A percentile compares a stretch with the other conserved stretches of the same genome.
Conservation (phyloP, 2,329 filamentous ascomycete genomes). For the Tothia fuscella region DNA sequence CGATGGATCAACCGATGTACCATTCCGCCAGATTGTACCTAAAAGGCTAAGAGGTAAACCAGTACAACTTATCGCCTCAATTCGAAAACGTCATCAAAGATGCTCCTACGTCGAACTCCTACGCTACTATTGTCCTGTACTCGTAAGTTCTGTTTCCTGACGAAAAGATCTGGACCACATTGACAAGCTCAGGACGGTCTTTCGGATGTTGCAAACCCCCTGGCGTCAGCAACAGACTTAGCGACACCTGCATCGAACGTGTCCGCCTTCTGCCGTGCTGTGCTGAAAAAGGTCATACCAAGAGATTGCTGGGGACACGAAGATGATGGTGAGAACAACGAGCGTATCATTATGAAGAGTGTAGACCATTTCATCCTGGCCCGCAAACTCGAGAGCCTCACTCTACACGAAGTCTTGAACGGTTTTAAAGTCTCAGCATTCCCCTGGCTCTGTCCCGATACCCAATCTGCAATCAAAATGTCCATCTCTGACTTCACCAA, state of each 20-base stretch:
- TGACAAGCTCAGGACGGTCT: neutral
- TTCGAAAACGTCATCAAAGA: slow-evolving; percentile 58
- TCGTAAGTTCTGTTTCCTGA: neutral
- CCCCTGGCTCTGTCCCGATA: slow-evolving; percentile 3
- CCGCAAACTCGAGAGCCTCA: slow-evolving; percentile 69
- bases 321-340: slow-evolving; percentile 46
- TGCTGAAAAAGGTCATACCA: slow-evolving; percentile 61
- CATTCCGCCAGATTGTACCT: slow-evolving; percentile 35
- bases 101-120: slow-evolving; percentile 75
- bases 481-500: slow-evolving; percentile 35
- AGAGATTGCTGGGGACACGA: slow-evolving; percentile 59
- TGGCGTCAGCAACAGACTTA: slow-evolving; percentile 45
- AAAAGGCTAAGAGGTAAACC: slow-evolving; percentile 56
- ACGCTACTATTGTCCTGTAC: slow-evolving; percentile 55
- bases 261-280: slow-evolving; percentile 76
- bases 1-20: slow-evolving; percentile 25
- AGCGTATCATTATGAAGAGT: slow-evolving; percentile 46
- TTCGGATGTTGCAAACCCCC: neutral
- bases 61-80: slow-evolving; percentile 47
- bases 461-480: slow-evolving; percentile 2
- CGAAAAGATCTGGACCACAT: neutral
- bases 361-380: slow-evolving; percentile 69
- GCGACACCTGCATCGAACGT: slow-evolving; percentile 58
- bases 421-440: slow-evolving; percentile 52
- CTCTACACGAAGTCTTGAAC: slow-evolving; percentile 66